Percentiles rank a stretch among this genome's conserved stretches.
These are phyloP conservation scores for Syzygium grande DNA, from an alignment of 345 rosid species.

Conservation along the genomic window DNA sequence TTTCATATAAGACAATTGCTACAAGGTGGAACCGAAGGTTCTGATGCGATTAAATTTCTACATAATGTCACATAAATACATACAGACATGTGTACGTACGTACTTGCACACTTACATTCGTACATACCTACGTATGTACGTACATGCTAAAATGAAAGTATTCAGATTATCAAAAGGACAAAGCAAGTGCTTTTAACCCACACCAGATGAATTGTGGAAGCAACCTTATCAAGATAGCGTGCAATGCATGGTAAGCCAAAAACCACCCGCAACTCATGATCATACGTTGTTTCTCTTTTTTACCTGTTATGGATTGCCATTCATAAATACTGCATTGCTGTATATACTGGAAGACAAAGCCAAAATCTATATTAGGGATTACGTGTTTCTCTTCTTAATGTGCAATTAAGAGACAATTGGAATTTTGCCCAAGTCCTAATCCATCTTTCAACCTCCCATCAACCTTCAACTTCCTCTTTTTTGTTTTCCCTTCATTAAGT, in stretches of 20 bases:
- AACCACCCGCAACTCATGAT: not conserved
- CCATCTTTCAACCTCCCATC: not conserved
- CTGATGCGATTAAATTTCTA: not conserved
- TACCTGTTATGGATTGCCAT: not conserved
- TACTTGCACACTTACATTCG: too few species aligned
- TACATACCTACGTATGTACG: too few species aligned
- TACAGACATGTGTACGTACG: not conserved
- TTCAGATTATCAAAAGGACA: not conserved
- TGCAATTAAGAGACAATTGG: not conserved
- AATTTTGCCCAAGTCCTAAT: not conserved
- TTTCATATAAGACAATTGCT: not conserved
- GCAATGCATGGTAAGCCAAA: not conserved
- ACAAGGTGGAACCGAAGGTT: not conserved
- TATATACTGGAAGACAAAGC: not conserved
- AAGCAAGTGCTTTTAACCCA: not conserved
- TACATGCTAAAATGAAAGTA: not conserved
- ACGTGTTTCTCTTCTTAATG: not conserved
- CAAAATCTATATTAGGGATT: not conserved
- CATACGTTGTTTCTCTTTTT: not conserved
- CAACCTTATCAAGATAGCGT: not conserved
- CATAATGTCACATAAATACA: not conserved
- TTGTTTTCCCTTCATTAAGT: not conserved
- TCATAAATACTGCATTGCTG: not conserved
- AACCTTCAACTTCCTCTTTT: not conserved
- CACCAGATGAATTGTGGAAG: not conserved